A percentile compares a stretch with the other conserved stretches of the same genome.
phyloP scores from a whole-genome alignment of 139 green algal species.

The Ettlia oleoabundans region DNA sequence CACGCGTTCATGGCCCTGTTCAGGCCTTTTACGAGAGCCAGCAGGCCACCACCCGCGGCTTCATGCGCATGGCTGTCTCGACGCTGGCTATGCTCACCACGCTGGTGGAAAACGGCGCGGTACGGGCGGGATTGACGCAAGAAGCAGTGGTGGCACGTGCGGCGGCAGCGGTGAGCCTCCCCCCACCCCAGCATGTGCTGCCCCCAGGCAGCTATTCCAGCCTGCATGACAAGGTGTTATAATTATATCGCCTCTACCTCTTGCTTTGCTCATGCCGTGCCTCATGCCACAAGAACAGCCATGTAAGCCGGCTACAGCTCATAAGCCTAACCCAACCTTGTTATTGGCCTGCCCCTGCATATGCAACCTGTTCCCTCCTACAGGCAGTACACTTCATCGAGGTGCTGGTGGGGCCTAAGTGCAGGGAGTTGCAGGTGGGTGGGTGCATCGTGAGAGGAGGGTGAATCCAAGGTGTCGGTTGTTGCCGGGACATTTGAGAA shows the following conservation, averaged over 20 bases:
- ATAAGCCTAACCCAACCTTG: slow-evolving; percentile 35
- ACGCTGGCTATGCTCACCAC: slow-evolving; percentile 73
- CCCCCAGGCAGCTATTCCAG: not conserved
- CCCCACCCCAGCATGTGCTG: not conserved
- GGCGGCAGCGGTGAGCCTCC: slow-evolving; percentile 16
- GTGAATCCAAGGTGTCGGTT: too few species aligned
- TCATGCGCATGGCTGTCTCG: slow-evolving; percentile 67
- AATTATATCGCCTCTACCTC: too few species aligned
- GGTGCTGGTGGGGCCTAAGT: slow-evolving; percentile 62
- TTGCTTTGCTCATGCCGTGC: too few species aligned
- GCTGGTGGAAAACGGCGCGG: slow-evolving; percentile 53
- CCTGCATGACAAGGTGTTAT: too few species aligned
- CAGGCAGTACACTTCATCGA: slow-evolving; percentile 73
- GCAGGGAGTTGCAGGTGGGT: slow-evolving; percentile 8
- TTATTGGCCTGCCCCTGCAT: slow-evolving; percentile 61
- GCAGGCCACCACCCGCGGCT: slow-evolving; percentile 55
- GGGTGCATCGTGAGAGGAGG: too few species aligned
- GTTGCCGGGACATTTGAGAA: too few species aligned
- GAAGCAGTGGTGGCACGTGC: slow-evolving; percentile 3
- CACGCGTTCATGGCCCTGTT: too few species aligned
- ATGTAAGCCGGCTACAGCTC: too few species aligned
- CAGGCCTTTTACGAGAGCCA: slow-evolving; percentile 37
- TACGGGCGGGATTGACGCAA: slow-evolving; percentile 21
- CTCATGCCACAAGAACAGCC: too few species aligned
- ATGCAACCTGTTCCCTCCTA: slow-evolving; percentile 25